Percentiles rank a stretch among this genome's conserved stretches.
Conservation (phyloP, 1,284 basidiomycete genomes). For the Tausonia pullulans region DNA sequence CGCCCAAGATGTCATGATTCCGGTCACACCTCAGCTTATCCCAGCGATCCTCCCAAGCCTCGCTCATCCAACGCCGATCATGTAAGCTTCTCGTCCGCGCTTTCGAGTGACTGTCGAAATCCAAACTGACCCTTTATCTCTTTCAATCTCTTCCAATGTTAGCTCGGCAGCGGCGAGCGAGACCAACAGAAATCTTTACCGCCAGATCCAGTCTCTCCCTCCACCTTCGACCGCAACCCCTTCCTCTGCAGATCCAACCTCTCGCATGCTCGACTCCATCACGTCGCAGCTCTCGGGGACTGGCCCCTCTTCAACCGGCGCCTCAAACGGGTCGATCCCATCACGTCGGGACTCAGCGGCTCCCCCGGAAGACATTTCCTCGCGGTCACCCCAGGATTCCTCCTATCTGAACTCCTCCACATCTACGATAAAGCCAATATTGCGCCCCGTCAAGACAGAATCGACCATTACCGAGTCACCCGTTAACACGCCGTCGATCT, state of each 20-base stretch:
- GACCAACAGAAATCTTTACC: constrained; percentile 74
- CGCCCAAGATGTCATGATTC: constrained; percentile 81
- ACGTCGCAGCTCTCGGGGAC: too few species aligned
- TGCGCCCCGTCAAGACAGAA: too few species aligned
- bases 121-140: not conserved
- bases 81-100: not conserved
- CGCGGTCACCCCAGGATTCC: too few species aligned
- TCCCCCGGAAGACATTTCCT: too few species aligned
- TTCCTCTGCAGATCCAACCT: too few species aligned
- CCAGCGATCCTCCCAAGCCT: constrained; percentile 87
- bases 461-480: not conserved
- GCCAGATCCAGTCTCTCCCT: constrained; percentile 75
- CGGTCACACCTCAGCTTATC: constrained; percentile 86
- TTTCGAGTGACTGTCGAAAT: not conserved
- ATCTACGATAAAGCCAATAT: too few species aligned
- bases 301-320: too few species aligned
- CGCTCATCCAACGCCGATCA: constrained; percentile 48
- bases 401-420: too few species aligned
- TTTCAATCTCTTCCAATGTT: constrained; percentile 33
- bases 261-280: too few species aligned
- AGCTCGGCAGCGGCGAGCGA: constrained; percentile 78
- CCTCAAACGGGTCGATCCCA: too few species aligned
- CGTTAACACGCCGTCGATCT: not conserved
- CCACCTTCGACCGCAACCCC: constrained; percentile 33
- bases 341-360: too few species aligned